Evolutionary conservation across 495 filamentous ascomycete genomes (phyloP).

Genomic region (Tuber microsphaerosporum): DNA sequence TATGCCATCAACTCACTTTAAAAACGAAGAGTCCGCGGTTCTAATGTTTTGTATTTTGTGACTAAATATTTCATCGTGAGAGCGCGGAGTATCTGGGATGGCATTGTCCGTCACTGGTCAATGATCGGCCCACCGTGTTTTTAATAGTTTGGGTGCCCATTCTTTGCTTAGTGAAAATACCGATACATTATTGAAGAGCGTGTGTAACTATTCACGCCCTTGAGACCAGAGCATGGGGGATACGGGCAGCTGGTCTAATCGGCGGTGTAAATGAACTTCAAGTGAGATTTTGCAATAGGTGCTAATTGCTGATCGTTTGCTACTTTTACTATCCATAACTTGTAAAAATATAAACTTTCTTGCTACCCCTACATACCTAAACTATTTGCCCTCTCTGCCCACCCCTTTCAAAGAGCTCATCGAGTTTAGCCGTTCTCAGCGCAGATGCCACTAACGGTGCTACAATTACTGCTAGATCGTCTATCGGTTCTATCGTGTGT

Average conservation of each 20-base stretch:
- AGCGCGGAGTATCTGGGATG: neutral
- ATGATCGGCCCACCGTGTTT: neutral
- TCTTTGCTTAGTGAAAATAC: neutral
- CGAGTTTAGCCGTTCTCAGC: neutral
- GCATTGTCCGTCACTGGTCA: neutral
- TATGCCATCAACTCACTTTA: neutral
- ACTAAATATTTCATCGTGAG: neutral
- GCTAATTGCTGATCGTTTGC: neutral
- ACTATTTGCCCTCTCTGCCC: neutral
- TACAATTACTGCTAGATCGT: neutral
- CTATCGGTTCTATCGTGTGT: neutral
- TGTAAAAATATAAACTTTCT: neutral
- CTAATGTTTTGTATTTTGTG: neutral
- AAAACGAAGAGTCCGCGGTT: neutral
- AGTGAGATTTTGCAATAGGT: neutral
- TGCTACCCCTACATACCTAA: neutral
- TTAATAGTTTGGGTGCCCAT: neutral
- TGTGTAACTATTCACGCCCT: neutral
- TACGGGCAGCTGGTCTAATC: neutral
- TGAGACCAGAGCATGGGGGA: neutral
- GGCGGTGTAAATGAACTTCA: neutral
- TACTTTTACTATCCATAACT: neutral
- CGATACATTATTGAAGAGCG: neutral
- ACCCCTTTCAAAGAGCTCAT: neutral
- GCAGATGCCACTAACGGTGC: neutral